phyloP scores from a whole-genome alignment of 805 yeast genomes.

The Zygoascus biomembranicola region DNA sequence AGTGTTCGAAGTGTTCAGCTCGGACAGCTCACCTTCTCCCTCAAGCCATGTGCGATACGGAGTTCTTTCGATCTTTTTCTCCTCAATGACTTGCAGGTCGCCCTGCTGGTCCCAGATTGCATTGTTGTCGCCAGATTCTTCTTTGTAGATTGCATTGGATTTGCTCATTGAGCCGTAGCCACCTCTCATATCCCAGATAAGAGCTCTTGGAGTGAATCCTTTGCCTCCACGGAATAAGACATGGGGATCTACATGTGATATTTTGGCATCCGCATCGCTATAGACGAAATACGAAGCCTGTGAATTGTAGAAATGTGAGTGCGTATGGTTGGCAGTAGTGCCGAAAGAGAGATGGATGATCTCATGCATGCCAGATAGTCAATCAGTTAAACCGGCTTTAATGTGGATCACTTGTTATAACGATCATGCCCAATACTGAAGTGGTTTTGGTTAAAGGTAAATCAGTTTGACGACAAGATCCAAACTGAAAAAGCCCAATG shows the following conservation, averaged over 20 bases:
- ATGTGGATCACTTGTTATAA: neutral
- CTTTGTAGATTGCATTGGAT: slow-evolving; percentile 5
- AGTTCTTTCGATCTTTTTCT: neutral
- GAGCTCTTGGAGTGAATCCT: slow-evolving; percentile 71
- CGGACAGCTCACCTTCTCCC: slow-evolving; percentile 18
- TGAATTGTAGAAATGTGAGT: slow-evolving; percentile 71
- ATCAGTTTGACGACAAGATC: no score
- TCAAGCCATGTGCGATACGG: neutral
- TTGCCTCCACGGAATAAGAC: slow-evolving; percentile 41
- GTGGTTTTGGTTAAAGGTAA: no score
- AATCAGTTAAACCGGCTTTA: neutral
- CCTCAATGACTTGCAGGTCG: slow-evolving; percentile 28
- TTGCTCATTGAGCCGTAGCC: slow-evolving; percentile 59
- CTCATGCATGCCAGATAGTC: slow-evolving; percentile 50
- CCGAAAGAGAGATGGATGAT: slow-evolving; percentile 65
- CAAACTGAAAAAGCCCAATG: no score
- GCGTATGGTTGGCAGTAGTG: slow-evolving; percentile 63
- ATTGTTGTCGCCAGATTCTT: slow-evolving; percentile 8
- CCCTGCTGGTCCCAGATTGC: slow-evolving; percentile 27
- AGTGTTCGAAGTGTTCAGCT: slow-evolving; percentile 36
- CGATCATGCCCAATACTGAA: neutral
- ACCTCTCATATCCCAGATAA: slow-evolving; percentile 71
- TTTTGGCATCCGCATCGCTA: slow-evolving; percentile 21
- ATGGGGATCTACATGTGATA: slow-evolving; percentile 35
- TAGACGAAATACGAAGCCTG: slow-evolving; percentile 65